These are phyloP conservation scores for Metarhizium brunneum DNA, from an alignment of 2,329 filamentous ascomycete genomes.

Conservation along the genomic window DNA sequence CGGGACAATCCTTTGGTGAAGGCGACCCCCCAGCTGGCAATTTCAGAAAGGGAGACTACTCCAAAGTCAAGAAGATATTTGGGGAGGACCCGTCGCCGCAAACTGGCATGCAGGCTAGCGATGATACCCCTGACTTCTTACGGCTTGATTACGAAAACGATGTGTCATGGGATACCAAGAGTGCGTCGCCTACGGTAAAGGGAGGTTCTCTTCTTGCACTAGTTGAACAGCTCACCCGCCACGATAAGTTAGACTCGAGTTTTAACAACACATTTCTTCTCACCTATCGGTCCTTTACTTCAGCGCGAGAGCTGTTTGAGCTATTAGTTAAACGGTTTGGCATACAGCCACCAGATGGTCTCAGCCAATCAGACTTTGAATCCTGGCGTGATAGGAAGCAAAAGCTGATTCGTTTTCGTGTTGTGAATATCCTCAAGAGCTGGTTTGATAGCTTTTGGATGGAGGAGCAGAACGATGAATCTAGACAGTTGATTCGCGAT, in stretches of 20 bases:
- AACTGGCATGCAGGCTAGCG: constrained; percentile 39
- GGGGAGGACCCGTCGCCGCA: constrained; percentile 53
- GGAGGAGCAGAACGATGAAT: constrained; percentile 81
- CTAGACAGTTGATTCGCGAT: constrained; percentile 73
- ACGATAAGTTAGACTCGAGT: constrained; percentile 88
- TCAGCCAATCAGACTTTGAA: constrained; percentile 68
- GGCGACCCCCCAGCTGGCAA: constrained; percentile 42
- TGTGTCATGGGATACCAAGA: constrained; percentile 80
- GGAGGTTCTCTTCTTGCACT: constrained; percentile 82
- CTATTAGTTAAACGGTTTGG: constrained; percentile 85
- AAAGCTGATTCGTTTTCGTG: constrained; percentile 88
- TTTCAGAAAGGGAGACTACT: constrained; percentile 50
- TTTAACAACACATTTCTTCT: constrained; percentile 98
- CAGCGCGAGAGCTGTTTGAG: constrained; percentile 83
- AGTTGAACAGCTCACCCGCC: constrained; percentile 89
- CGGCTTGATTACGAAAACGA: constrained; percentile 82
- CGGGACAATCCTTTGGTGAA: constrained; percentile 57
- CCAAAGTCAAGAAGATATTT: constrained; percentile 58
- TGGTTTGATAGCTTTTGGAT: constrained; percentile 99
- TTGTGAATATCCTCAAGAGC: constrained; percentile 95
- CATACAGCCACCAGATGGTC: constrained; percentile 79
- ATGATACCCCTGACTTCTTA: constrained; percentile 77
- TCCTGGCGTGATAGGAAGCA: constrained; percentile 91
- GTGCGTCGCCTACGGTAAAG: constrained; percentile 66
- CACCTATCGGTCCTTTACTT: constrained; percentile 92